Evolutionary conservation across 345 rosid genomes (phyloP).

Genomic region (Boechera stricta): DNA sequence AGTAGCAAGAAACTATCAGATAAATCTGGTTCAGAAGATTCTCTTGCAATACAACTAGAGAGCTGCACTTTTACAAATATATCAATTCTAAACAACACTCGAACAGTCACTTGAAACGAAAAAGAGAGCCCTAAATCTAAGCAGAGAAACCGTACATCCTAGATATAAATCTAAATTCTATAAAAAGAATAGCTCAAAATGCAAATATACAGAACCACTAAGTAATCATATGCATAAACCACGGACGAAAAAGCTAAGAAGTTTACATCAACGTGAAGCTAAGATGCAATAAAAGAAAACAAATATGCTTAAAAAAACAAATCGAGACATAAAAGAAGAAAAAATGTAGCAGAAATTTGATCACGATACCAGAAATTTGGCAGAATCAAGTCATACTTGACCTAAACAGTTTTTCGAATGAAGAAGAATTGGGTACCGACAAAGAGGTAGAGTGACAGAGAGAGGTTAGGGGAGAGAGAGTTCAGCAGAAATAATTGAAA

Average conservation of each 20-base stretch:
- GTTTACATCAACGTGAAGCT: not conserved
- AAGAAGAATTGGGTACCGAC: constrained; percentile 21
- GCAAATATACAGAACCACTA: not conserved
- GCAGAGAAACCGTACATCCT: not conserved
- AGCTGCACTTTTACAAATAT: not conserved
- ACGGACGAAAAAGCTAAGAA: not conserved
- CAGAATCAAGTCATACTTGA: constrained; percentile 54
- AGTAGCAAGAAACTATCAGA: not conserved
- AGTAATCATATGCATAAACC: not conserved
- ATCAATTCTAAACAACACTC: not conserved
- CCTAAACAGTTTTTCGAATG: constrained; percentile 40
- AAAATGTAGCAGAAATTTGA: not conserved
- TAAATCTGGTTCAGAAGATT: not conserved
- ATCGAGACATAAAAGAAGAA: not conserved
- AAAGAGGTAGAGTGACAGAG: constrained; percentile 1
- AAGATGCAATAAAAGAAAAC: constrained; percentile 5
- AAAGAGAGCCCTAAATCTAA: not conserved
- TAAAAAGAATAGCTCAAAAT: not conserved
- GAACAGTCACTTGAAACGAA: not conserved
- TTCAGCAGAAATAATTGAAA: not conserved
- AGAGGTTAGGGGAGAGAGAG: constrained; percentile 33
- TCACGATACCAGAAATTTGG: constrained; percentile 48
- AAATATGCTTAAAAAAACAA: not conserved
- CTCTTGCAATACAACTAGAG: not conserved
- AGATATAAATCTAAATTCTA: not conserved